These are phyloP conservation scores for Globisporangium barbulae DNA, from an alignment of 352 stramenopile genomes.

Conservation along the genomic window DNA sequence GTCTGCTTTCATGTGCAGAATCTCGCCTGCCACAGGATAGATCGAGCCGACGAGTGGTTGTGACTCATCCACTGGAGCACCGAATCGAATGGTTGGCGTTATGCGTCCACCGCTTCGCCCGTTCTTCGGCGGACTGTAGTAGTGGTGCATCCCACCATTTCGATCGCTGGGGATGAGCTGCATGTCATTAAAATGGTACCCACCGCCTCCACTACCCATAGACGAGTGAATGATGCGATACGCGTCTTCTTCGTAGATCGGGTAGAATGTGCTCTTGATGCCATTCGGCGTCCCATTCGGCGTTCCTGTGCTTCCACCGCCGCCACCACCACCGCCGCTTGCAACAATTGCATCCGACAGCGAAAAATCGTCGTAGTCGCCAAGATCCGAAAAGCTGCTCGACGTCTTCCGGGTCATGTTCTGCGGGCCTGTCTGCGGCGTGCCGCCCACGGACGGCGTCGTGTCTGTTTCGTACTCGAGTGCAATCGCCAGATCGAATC, in stretches of 20 bases:
- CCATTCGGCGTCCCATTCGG: conserved; percentile 23
- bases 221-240: conserved; percentile 58
- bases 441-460: conserved; percentile 23
- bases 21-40: conserved; percentile 68
- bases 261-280: conserved; percentile 61
- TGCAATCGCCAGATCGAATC: conserved; percentile 51
- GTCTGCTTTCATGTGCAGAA: conserved; percentile 67
- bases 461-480: conserved; percentile 69
- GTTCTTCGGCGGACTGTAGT: conserved; percentile 34
- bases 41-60: conserved; percentile 64
- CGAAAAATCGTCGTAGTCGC: conserved; percentile 82
- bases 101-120: conserved; percentile 40
- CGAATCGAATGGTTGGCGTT: conserved; percentile 58
- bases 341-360: conserved; percentile 57
- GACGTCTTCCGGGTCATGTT: conserved; percentile 75
- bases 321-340: conserved; percentile 24
- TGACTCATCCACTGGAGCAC: conserved; percentile 50
- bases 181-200: conserved; percentile 25
- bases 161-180: conserved; percentile 13
- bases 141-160: conserved; percentile 13
- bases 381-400: conserved; percentile 86
- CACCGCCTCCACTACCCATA: conserved; percentile 35
- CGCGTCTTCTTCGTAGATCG: conserved; percentile 74
- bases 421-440: conserved; percentile 24
- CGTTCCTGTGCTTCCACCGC: conserved; percentile 28